phyloP scores from a whole-genome alignment of 2,329 filamentous ascomycete genomes.

The Anthostomella pinea region DNA sequence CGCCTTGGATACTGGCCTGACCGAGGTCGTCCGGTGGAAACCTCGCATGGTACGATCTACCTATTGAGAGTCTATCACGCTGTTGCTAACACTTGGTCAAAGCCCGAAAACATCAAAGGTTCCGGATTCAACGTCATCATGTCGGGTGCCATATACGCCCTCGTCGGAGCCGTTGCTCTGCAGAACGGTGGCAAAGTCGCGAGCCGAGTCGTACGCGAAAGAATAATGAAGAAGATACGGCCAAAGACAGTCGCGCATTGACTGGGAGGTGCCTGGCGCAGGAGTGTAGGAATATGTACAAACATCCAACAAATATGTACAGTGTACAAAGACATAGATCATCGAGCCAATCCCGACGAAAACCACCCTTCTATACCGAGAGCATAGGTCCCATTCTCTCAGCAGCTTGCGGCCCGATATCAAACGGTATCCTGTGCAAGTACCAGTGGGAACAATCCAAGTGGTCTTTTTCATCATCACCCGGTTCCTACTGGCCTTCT shows the following conservation, averaged over 20 bases:
- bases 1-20: slow-evolving; percentile 67
- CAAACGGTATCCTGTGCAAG: slow-evolving; percentile 1
- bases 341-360: slow-evolving; percentile 11
- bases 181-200: slow-evolving; percentile 81
- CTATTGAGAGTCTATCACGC: not conserved
- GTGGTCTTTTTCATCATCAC: too few species aligned
- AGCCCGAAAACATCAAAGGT: slow-evolving; percentile 63
- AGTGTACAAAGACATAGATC: slow-evolving; percentile 21
- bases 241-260: slow-evolving; percentile 1
- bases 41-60: slow-evolving; percentile 66
- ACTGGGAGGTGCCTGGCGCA: not conserved
- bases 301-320: slow-evolving; percentile 23
- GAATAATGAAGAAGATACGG: slow-evolving; percentile 57
- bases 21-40: slow-evolving; percentile 81
- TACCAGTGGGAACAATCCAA: too few species aligned
- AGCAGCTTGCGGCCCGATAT: slow-evolving; percentile 3
- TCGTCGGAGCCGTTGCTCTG: slow-evolving; percentile 85
- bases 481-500: too few species aligned
- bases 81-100: slow-evolving; percentile 17
- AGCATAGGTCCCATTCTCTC: not conserved
- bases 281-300: slow-evolving; percentile 25
- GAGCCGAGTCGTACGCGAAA: slow-evolving; percentile 70
- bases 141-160: slow-evolving; percentile 75
- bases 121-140: slow-evolving; percentile 77
- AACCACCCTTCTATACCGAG: slow-evolving; percentile 2